phyloP scores from a whole-genome alignment of 805 yeast species.

The Candida takata region DNA sequence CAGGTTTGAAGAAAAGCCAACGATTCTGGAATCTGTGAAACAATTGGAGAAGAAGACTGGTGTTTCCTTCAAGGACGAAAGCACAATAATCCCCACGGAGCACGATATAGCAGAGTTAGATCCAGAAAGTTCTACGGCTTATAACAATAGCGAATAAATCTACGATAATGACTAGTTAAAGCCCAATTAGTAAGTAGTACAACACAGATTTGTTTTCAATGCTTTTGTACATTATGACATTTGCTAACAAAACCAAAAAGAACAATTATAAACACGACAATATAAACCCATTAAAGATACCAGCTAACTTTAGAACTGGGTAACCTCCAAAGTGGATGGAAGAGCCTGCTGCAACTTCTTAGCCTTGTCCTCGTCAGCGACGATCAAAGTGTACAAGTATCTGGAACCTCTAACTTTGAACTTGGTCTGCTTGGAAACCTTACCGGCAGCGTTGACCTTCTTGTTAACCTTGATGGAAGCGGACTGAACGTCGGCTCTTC shows the following conservation, averaged over 20 bases:
- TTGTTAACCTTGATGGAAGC: conserved; percentile 94
- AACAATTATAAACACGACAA: background rate
- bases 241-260: conserved; percentile 1
- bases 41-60: conserved; percentile 12
- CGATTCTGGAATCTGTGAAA: conserved; percentile 19
- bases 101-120: conserved; percentile 1
- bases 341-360: conserved; percentile 95
- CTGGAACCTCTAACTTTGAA: conserved; percentile 98
- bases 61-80: conserved; percentile 5
- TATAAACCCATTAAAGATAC: conserved; percentile 1
- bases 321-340: conserved; percentile 86
- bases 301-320: conserved; percentile 32
- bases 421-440: conserved; percentile 88
- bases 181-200: background rate
- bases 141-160: background rate
- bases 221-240: conserved; percentile 2
- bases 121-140: conserved; percentile 3
- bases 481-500: conserved; percentile 89
- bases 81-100: background rate
- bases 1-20: conserved; percentile 37
- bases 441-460: conserved; percentile 74
- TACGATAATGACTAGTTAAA: background rate
- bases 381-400: conserved; percentile 90
- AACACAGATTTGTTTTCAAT: background rate
- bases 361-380: conserved; percentile 94